These are phyloP conservation scores for Colletotrichum sp. DNA, from an alignment of 2,329 filamentous ascomycete species.

Conservation along the genomic window DNA sequence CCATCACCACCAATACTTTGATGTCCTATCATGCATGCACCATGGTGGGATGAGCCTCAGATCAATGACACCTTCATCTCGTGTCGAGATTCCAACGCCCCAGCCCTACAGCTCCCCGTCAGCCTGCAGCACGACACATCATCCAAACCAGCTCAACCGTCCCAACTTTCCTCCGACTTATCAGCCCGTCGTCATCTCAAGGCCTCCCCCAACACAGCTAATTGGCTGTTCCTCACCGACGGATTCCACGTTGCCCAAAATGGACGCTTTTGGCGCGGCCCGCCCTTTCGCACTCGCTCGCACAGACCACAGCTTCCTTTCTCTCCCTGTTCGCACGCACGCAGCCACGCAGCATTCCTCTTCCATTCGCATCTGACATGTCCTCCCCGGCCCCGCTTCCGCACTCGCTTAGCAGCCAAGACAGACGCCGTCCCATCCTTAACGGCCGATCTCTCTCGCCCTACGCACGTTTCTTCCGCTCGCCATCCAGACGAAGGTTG, in stretches of 20 bases:
- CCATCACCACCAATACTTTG: not conserved
- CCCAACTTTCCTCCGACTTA: not conserved
- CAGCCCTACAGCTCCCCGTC: not conserved
- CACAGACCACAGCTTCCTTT: slow-evolving; percentile 3
- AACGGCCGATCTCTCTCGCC: not conserved
- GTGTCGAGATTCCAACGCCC: not conserved
- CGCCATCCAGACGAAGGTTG: not conserved
- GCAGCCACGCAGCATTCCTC: not conserved
- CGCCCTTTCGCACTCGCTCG: slow-evolving; percentile 12
- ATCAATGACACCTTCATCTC: not conserved
- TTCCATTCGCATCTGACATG: not conserved
- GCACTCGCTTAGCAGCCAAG: slow-evolving; percentile 16
- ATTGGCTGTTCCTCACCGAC: not conserved
- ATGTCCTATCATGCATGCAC: not conserved
- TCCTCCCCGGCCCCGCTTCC: not conserved
- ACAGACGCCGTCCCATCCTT: not conserved
- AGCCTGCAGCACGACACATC: not conserved
- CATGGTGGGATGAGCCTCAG: not conserved
- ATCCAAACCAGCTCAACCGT: not conserved
- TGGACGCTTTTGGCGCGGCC: not conserved
- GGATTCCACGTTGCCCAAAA: not conserved
- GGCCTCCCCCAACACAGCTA: not conserved
- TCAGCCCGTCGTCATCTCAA: not conserved
- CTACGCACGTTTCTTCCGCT: not conserved
- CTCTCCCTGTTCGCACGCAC: not conserved